phyloP scores from a whole-genome alignment of 2,329 filamentous ascomycete species.

The Orbilia javanica region DNA sequence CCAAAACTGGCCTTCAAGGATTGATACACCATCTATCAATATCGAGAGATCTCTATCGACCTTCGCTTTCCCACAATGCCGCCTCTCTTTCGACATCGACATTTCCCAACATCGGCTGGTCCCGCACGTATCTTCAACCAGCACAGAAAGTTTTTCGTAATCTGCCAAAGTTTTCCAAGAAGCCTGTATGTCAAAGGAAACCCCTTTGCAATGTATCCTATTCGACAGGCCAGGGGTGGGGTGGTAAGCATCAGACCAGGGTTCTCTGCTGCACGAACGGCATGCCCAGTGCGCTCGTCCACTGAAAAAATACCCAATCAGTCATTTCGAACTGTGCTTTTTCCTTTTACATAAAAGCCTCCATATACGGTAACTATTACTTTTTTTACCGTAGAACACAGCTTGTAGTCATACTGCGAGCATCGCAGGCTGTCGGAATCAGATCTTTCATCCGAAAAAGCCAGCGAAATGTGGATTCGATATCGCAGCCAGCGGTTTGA shows the following conservation, averaged over 20 bases:
- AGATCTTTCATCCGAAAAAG: not conserved
- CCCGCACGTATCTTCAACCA: not conserved
- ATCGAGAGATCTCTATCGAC: constrained; percentile 8
- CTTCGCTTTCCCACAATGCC: not conserved
- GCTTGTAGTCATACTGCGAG: not conserved
- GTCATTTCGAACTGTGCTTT: not conserved
- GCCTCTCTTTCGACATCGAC: constrained; percentile 6
- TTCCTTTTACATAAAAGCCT: constrained; percentile 21
- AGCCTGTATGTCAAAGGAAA: constrained; percentile 28
- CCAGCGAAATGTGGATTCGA: not conserved
- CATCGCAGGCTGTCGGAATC: constrained; percentile 10
- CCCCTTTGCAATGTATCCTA: constrained; percentile 39
- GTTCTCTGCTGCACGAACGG: constrained; percentile 47
- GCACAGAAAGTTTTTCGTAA: not conserved
- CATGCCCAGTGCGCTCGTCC: constrained; percentile 39
- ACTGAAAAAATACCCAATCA: constrained; percentile 8
- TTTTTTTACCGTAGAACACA: not conserved
- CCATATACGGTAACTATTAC: constrained; percentile 19
- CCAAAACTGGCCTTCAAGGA: not conserved
- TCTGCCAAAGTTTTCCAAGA: constrained; percentile 7
- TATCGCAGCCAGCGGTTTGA: not conserved
- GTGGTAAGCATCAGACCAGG: constrained; percentile 54
- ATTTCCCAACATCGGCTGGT: not conserved
- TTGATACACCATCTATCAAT: constrained; percentile 7
- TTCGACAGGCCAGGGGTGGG: constrained; percentile 51